Conservation (phyloP, 208 protist species). For the Leishmania arabica region DNA sequence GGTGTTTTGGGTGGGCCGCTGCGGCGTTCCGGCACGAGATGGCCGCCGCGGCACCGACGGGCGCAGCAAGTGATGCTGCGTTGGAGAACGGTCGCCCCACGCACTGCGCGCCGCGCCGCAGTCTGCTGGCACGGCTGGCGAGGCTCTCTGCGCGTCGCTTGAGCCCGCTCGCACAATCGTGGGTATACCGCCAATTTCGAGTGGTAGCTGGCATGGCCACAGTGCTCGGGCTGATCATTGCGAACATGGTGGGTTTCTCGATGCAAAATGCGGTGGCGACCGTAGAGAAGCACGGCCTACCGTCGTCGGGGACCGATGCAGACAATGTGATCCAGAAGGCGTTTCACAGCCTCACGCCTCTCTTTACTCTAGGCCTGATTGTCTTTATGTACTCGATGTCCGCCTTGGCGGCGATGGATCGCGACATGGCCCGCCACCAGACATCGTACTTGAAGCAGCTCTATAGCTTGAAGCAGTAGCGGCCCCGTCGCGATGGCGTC, state of each 20-base stretch:
- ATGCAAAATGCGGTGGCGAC: constrained; percentile 7
- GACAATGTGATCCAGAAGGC: neutral
- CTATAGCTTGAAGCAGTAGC: constrained; percentile 9
- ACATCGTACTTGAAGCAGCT: constrained; percentile 6
- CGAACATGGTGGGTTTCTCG: constrained; percentile 54
- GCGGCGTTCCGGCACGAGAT: constrained; percentile 30
- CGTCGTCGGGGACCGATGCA: neutral
- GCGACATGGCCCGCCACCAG: constrained; percentile 5
- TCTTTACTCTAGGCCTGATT: neutral
- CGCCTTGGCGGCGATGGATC: constrained; percentile 14
- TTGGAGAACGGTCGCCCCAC: neutral
- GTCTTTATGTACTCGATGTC: neutral
- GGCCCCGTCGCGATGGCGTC: too few relatives aligned
- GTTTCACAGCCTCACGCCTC: neutral
- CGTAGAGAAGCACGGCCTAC: neutral
- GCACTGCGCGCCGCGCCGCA: neutral
- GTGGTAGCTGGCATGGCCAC: constrained; percentile 32
- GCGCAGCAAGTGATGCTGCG: neutral
- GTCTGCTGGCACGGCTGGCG: constrained; percentile 13
- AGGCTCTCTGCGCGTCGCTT: constrained; percentile 17
- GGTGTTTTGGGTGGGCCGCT: constrained; percentile 21
- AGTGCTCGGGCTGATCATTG: constrained; percentile 48
- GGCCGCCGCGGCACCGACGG: neutral
- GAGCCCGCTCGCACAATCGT: constrained; percentile 10
- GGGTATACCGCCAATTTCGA: constrained; percentile 26